Base-by-base conservation (phyloP, 2,329 filamentous ascomycete species). In the Aspergillus awamori region DNA sequence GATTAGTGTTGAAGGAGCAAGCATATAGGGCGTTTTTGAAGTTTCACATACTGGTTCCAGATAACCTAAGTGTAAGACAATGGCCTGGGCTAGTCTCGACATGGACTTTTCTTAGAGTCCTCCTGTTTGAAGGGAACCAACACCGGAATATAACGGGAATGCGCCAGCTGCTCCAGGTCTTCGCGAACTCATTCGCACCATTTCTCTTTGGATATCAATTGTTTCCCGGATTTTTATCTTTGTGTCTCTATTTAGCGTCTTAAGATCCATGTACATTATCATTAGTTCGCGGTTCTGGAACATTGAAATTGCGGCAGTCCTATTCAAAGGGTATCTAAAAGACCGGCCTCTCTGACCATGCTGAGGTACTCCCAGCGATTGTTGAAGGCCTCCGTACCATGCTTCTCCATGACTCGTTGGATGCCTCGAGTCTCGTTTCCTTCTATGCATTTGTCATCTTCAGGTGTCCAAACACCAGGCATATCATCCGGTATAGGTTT, bases 401-500 rank as follows among this genome's bases (percentile, higher is more conserved):
- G 81, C 63, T 83, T 83, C 48, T 74, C 62, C 54, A 77, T 53
- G 26, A 81, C 65, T 38, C 68, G 69, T 39, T 75, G 61, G 22
- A 81, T 70, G 2, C 63, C 69, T 17, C 72, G 71, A 26, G 64
- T 67, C 64, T 81, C 70, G 3, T 43, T 48, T 8, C 72, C 74
- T 39, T 74, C 65, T 33, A 82, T 57, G 22, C 68, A 68, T 30
- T 70, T 62, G 59, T 83, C 81, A 59, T 83, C 81, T 41, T 76
- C 71, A 8, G 72, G 62, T 6, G 81, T 82, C 81, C 81, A 83
- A 17, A 82, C 77, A 4, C 81, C 81, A 15, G 63, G 73, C 57
- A 79, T 74, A 55, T 80, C 62, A 11, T 69, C 57, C 0, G 81
- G 81, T 20, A 82, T 73, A 1, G 64, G 67, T 15, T 75, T 68